Percentiles rank a stretch among this genome's conserved stretches.
phyloP scores from a whole-genome alignment of 495 filamentous ascomycete genomes.

The Niebla homalea region DNA sequence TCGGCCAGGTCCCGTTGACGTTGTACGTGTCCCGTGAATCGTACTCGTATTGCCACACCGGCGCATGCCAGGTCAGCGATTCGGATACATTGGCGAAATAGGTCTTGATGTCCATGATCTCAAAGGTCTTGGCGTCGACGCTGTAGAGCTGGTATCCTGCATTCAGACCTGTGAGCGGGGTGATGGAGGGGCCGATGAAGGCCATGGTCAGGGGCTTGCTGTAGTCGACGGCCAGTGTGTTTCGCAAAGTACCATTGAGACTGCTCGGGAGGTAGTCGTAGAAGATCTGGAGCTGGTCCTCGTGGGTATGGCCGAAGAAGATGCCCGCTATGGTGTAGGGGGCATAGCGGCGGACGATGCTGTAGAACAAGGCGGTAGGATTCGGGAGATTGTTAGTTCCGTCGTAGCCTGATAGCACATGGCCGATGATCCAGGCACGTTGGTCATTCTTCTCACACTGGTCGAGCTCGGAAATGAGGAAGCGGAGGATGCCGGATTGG shows the following conservation, averaged over 20 bases:
- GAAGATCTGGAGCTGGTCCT: conserved; percentile 25
- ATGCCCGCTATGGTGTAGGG: conserved; percentile 24
- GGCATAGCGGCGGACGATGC: conserved; percentile 23
- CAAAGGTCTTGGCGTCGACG: conserved; percentile 22
- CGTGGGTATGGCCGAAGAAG: conserved; percentile 24
- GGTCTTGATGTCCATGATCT: conserved; percentile 24
- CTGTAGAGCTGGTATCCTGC: conserved; percentile 24
- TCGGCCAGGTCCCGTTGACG: conserved; percentile 24
- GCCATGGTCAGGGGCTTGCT: conserved; percentile 17
- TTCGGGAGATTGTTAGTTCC: conserved; percentile 21
- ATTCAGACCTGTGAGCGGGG: conserved; percentile 24
- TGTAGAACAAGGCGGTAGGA: conserved; percentile 26
- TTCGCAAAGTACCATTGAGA: conserved; percentile 21
- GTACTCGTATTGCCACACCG: conserved; percentile 14
- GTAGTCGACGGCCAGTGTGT: conserved; percentile 14
- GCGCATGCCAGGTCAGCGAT: conserved; percentile 10
- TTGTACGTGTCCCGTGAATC: conserved; percentile 13
- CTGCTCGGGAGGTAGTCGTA: conserved; percentile 15
- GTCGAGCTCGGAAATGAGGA: conserved; percentile 25
- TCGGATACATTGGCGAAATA: conserved; percentile 22
- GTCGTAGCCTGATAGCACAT: conserved; percentile 25
- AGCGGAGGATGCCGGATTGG: conserved; percentile 22
- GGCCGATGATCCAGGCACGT: conserved; percentile 27
- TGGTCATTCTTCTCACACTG: conserved; percentile 23
- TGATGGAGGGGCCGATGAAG: conserved; percentile 25